A percentile compares a stretch with the other conserved stretches of the same genome.
Evolutionary conservation across 73 alveolate species (phyloP).

Genomic region (Tetrahymena malaccensis): DNA sequence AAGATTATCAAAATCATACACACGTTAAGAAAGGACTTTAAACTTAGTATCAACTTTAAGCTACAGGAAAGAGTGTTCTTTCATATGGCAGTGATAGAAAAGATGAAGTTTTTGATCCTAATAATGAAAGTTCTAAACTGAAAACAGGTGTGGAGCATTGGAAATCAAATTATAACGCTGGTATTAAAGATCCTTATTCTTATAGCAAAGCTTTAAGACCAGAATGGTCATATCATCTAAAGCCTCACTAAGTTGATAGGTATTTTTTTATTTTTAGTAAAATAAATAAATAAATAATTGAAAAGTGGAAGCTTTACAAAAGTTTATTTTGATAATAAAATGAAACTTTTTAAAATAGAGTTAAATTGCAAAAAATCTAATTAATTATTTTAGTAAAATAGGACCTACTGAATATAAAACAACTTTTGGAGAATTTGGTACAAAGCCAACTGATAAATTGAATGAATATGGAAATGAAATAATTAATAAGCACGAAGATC

Average conservation of each 20-base stretch:
- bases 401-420: conserved; percentile 43
- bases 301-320: neutral
- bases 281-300: too few relatives aligned
- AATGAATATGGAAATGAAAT: conserved; percentile 10
- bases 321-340: neutral
- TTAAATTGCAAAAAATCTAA: neutral
- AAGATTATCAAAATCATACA: neutral
- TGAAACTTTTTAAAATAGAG: neutral
- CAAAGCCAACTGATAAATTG: conserved; percentile 28
- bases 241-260: conserved; percentile 38
- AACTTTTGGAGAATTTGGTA: conserved; percentile 25
- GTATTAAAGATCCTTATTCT: conserved; percentile 32
- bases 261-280: neutral
- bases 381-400: conserved; percentile 1
- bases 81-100: neutral
- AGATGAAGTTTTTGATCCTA: neutral
- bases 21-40: conserved; percentile 15
- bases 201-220: conserved; percentile 19
- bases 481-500: conserved; percentile 20
- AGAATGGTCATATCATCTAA: conserved; percentile 27
- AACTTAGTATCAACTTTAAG: neutral
- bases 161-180: conserved; percentile 29
- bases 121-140: conserved; percentile 9
- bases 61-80: conserved; percentile 23
- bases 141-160: conserved; percentile 39